Conservation (phyloP, 805 yeast species). For the Candida boidinii region DNA sequence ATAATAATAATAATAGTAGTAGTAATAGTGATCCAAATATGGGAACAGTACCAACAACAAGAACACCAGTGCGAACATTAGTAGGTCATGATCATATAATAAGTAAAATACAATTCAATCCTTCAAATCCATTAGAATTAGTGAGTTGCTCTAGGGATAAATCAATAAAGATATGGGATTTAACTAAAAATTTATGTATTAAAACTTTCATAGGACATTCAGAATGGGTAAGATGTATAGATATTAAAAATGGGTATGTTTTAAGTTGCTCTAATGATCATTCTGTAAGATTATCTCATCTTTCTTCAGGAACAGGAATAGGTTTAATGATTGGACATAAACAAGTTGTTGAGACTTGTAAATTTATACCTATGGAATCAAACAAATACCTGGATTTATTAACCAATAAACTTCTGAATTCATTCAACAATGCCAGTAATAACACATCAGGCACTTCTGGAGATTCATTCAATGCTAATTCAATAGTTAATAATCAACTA, state of each 20-base stretch:
- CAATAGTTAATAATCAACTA: constrained; percentile 8
- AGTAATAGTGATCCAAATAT: constrained; percentile 47
- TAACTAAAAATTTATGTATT: constrained; percentile 57
- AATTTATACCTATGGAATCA: constrained; percentile 51
- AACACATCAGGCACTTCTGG: too few species aligned
- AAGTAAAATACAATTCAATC: constrained; percentile 50
- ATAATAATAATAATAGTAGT: constrained; percentile 11
- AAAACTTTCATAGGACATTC: constrained; percentile 69
- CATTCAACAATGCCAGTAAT: constrained; percentile 16
- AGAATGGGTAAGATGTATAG: constrained; percentile 79
- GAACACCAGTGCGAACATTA: constrained; percentile 44
- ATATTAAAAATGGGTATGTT: constrained; percentile 40
- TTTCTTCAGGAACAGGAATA: constrained; percentile 55
- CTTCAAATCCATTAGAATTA: constrained; percentile 34
- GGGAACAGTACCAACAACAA: constrained; percentile 35
- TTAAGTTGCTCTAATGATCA: constrained; percentile 77
- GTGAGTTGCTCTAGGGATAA: constrained; percentile 61
- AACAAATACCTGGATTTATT: constrained; percentile 40
- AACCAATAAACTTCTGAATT: constrained; percentile 12
- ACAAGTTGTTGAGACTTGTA: constrained; percentile 73
- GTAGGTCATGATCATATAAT: constrained; percentile 87
- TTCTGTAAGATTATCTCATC: constrained; percentile 56
- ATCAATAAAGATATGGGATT: constrained; percentile 57
- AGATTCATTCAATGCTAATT: neutral
- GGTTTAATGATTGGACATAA: constrained; percentile 67